Evolutionary conservation across 1,139 yeast genomes (phyloP), one percentile per base, ranked within the genome.

Genomic region (Suhomyces ambrosiae): DNA sequence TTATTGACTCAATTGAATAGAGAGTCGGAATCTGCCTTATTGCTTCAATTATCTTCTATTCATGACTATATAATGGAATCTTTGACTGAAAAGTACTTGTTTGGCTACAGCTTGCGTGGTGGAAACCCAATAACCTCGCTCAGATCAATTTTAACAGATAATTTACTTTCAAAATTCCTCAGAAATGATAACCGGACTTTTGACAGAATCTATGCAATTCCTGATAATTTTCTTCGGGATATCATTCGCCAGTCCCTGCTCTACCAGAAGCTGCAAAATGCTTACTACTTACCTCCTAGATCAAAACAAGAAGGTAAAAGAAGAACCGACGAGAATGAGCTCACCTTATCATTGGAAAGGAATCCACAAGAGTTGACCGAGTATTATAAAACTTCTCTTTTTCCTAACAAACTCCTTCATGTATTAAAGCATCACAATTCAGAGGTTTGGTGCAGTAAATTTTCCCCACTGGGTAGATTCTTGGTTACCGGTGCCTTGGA

Each of bases 361-460:
- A 36, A 37, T 7, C 35, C 38, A 7, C 13, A 26, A 8, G 33
- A 32, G 8, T 21, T 40, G 14, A 34, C 37, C 17, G 43, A 41
- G 5, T 37, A 41, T 35, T 49, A 40, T 26, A 48, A 43, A 25
- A 30, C 35, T 4, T 45, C 42, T 12, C 23, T 36, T 23, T 78
- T 84, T 47, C 92, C 92, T 1, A 62, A 63, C 19, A 60, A 63
- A 12, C 58, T 61, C 11, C 49, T 67, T 12, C 61, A 58, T 36
- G 62, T 67, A 0, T 55, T 88, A 15, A 54, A 63, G 2, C 68
- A 71, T 35, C 94, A 86, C 53, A 62, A 68, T 0, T 81, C 84
- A 49, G 96, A 90, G 56, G 94, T 87, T 5, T 90, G 97, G 97
- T 83, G 73, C 53, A 70, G 85, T 11, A 77, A 78, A 42, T 89